These are phyloP conservation scores for Aspergillus sp. DNA, from an alignment of 2,329 filamentous ascomycete species.

Conservation along the genomic window DNA sequence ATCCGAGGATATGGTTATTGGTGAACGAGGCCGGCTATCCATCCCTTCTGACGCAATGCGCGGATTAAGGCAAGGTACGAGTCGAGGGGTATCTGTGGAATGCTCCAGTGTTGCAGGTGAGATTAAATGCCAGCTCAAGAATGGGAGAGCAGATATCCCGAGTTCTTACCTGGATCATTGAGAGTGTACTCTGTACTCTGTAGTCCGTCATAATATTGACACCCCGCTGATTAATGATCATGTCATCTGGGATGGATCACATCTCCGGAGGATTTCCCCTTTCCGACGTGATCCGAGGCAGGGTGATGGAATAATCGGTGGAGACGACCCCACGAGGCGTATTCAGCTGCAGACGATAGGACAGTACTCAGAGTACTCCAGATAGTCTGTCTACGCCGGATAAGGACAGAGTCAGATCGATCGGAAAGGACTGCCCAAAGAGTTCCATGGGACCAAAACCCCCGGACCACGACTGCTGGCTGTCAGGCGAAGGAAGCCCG, in stretches of 20 bases:
- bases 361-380: no score
- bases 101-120: neutral
- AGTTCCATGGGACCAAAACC: no score
- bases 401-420: no score
- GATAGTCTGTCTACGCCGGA: no score
- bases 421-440: no score
- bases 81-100: neutral
- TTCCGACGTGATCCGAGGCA: neutral
- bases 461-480: no score
- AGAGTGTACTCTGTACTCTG: no score
- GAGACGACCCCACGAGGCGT: neutral
- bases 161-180: no score
- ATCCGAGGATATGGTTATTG: constrained; percentile 21
- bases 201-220: neutral
- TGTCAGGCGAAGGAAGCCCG: no score
- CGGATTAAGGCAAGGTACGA: neutral
- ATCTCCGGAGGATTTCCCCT: neutral
- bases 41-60: neutral
- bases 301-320: neutral
- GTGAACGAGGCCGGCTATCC: neutral
- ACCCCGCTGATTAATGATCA: neutral
- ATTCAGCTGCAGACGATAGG: neutral
- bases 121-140: neutral
- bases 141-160: neutral
- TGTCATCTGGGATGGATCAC: neutral